Evolutionary conservation across 805 yeast genomes (phyloP), one percentile per base, ranked within the genome.

Genomic region (Hanseniaspora meyeri): DNA sequence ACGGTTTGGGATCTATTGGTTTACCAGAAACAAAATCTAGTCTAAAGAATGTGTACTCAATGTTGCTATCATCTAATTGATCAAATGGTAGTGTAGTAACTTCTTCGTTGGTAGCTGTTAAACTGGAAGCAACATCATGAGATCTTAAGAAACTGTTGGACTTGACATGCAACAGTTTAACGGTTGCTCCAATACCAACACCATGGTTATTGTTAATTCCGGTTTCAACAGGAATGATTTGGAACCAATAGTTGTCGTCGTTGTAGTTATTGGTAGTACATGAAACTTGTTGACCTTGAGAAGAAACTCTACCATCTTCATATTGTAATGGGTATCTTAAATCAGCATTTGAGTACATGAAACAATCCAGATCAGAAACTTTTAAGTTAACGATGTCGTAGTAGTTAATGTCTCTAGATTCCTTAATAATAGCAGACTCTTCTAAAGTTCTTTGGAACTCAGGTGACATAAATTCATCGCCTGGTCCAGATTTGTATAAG

Each of bases 41-140:
- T 63, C 81, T 82, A 72, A 90, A 90, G 63, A 88, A 68, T 0
- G 96, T 89, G 64, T 85, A 87, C 62, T 86, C 79, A 69, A 71
- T 83, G 62, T 80, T 74, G 1, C 70, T 69, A 19, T 75, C 76
- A 37, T 71, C 70, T 7, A 86, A 86, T 12, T 69, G 74, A 53
- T 86, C 95, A 34, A 72, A 74, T 48, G 75, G 67, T 16, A 82
- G 82, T 46, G 95, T 81, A 2, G 93, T 85, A 63, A 93, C 85
- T 72, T 93, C 98, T 71, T 89, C 96, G 65, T 90, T 86, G n/a
- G 96, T 86, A 57, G 97, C 85, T 65, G 72, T 84, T 60, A 83
- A 74, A 32, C 98, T 97, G 2, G 97, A 93, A 1, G 96, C 96
- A 56, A 93, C 97, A 68, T 91, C 97, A 66, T 93, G 98, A 20